phyloP scores from a whole-genome alignment of 371 early-diverging fungal genomes.

The Rhizopus sp. region DNA sequence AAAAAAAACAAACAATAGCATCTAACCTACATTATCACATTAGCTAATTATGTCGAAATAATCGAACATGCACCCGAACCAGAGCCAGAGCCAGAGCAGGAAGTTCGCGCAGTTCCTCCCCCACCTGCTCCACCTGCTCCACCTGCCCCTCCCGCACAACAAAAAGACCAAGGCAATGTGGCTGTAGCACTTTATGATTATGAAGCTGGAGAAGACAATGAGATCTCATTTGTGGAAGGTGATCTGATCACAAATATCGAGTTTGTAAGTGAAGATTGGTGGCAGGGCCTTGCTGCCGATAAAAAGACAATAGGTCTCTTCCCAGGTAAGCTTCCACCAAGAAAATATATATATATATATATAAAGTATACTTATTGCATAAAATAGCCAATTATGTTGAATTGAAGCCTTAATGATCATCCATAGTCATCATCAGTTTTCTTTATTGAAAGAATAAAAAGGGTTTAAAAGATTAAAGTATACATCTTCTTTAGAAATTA shows the following conservation, averaged over 20 bases:
- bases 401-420: constrained; percentile 28
- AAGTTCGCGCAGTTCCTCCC: constrained; percentile 22
- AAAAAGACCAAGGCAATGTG: constrained; percentile 35
- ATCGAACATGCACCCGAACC: constrained; percentile 43
- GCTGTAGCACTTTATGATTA: constrained; percentile 85
- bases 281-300: constrained; percentile 70
- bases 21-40: constrained; percentile 2
- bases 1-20: background rate
- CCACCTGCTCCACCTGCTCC: constrained; percentile 24
- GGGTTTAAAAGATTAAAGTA: too few species aligned
- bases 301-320: constrained; percentile 71
- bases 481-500: too few species aligned
- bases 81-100: constrained; percentile 12
- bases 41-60: constrained; percentile 74
- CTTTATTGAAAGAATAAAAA: too few species aligned
- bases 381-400: constrained; percentile 60
- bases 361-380: constrained; percentile 9
- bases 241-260: constrained; percentile 78
- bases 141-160: constrained; percentile 4
- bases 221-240: constrained; percentile 79
- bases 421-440: too few species aligned
- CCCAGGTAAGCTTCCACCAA: constrained; percentile 62
- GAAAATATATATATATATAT: constrained; percentile 1
- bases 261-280: constrained; percentile 91
- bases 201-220: constrained; percentile 86